Evolutionary conservation across 148 eudicot species (phyloP), one percentile per base, ranked within the genome.

Genomic region (Fagopyrum tataricum): DNA sequence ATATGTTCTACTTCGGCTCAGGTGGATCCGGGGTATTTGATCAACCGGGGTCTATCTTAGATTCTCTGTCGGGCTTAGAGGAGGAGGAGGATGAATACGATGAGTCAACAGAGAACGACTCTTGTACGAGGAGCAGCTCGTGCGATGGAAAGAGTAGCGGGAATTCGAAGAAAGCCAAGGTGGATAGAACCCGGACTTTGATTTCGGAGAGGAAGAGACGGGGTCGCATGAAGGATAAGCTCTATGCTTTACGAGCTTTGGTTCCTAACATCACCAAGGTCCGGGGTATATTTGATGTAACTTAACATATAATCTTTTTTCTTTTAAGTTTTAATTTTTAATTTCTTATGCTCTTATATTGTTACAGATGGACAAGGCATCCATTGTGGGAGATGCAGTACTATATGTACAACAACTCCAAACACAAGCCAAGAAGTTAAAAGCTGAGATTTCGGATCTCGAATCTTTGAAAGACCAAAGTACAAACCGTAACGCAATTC

Each of bases 221-320:
- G 82, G 87, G 98, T 3, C 53, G 87, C 13, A 94, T 93, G 98
- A 91, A 89, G 87, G 98, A 94, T 70, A 94, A 91, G 78, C 93
- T 94, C 67, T 94, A 89, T 41, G 88, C 90, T 0, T 79, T 94
- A 73, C 89, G 98, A 40, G 86, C 98, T 43, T 82, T 94, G 80
- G 98, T 94, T 77, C 98, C 97, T 40, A 91, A 91, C 62, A 94
- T 94, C 70, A 91, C 97, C 12, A 91, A 91, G 97, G 98, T 91
- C 7, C n/a, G n/a, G n/a, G n/a, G n/a, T n/a, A n/a, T n/a, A n/a
- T n/a, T n/a, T n/a, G n/a, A n/a, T n/a, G n/a, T n/a, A n/a, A n/a
- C n/a, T n/a, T n/a, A n/a, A n/a, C n/a, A n/a, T n/a, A n/a, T n/a
- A n/a, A n/a, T n/a, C n/a, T n/a, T n/a, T n/a, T n/a, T n/a, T n/a